Conservation (phyloP, 371 early-diverging fungal species). For the Homolaphlyctis polyrhiza region DNA sequence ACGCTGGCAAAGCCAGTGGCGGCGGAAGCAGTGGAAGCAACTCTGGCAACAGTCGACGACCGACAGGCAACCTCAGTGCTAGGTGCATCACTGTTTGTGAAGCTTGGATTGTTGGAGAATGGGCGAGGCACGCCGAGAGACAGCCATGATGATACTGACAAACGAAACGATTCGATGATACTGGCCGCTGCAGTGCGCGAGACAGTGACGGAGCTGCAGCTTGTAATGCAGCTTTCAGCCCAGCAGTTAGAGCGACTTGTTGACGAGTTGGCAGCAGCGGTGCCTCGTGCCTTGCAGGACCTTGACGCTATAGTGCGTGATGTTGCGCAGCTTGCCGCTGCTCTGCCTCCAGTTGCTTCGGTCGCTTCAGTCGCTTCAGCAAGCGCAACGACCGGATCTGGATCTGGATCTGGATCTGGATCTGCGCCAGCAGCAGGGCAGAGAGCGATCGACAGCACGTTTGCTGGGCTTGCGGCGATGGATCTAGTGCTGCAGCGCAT, state of each 20-base stretch:
- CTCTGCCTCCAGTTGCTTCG: background rate
- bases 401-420: too few relatives aligned
- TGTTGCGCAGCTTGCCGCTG: slow-evolving; percentile 18
- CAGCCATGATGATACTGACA: too few relatives aligned
- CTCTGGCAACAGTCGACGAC: too few relatives aligned
- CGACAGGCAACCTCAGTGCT: too few relatives aligned
- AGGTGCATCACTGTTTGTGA: too few relatives aligned
- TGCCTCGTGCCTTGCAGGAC: slow-evolving; percentile 64
- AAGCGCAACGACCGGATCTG: slow-evolving; percentile 40
- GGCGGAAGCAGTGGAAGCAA: too few relatives aligned
- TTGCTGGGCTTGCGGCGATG: slow-evolving; percentile 59
- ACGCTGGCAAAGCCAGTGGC: too few relatives aligned
- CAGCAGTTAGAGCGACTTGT: slow-evolving; percentile 44
- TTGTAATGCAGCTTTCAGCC: slow-evolving; percentile 48
- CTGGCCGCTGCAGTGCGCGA: background rate
- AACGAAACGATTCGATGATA: too few relatives aligned
- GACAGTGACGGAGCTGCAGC: slow-evolving; percentile 35
- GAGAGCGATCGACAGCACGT: slow-evolving; percentile 31
- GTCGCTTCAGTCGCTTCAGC: slow-evolving; percentile 45
- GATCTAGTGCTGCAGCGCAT: slow-evolving; percentile 68
- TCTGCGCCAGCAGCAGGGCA: too few relatives aligned
- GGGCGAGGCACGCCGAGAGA: too few relatives aligned
- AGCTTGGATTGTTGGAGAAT: too few relatives aligned
- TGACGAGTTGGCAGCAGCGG: slow-evolving; percentile 42
- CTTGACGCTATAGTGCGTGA: slow-evolving; percentile 57